Evolutionary conservation across 768 basidiomycete species (phyloP).

Genomic region (Tylopilus sp.): DNA sequence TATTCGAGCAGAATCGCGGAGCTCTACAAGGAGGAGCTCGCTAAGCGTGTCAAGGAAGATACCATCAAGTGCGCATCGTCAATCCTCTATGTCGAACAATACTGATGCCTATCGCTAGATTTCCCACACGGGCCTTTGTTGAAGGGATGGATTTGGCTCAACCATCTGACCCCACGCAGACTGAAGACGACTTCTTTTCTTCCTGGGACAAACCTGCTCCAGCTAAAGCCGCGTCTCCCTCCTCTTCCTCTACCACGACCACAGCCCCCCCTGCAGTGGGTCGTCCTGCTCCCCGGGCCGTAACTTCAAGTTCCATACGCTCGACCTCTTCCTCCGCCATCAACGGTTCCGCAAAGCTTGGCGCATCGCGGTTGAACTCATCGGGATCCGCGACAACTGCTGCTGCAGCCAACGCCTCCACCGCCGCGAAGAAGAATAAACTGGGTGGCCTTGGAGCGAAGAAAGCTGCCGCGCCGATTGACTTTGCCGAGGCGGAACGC

Average conservation of each 20-base stretch:
- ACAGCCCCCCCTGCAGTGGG: conserved; percentile 59
- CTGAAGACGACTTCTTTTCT: conserved; percentile 94
- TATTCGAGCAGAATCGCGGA: conserved; percentile 83
- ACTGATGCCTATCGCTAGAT: conserved; percentile 42
- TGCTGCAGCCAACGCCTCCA: conserved; percentile 29
- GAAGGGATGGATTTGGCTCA: conserved; percentile 66
- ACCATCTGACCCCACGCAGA: conserved; percentile 39
- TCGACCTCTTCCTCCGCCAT: conserved; percentile 37
- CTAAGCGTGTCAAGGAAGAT: conserved; percentile 77
- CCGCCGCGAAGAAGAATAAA: conserved; percentile 57
- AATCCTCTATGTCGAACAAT: neutral
- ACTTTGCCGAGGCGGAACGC: conserved; percentile 93
- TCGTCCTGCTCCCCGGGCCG: conserved; percentile 53
- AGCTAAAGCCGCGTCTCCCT: conserved; percentile 44
- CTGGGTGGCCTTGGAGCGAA: conserved; percentile 83
- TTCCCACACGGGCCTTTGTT: conserved; percentile 71
- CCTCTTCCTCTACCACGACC: conserved; percentile 46
- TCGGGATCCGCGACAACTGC: conserved; percentile 33
- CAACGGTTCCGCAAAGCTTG: conserved; percentile 36
- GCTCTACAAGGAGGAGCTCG: conserved; percentile 90
- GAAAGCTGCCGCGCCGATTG: conserved; percentile 74
- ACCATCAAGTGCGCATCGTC: conserved; percentile 48
- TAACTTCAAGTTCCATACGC: conserved; percentile 61
- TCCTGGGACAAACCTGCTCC: conserved; percentile 88
- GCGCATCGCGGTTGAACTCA: conserved; percentile 41